Percentiles rank a stretch among this genome's conserved stretches.
These are phyloP conservation scores for Ramularia collo-cygni DNA, from an alignment of 2,329 filamentous ascomycete species.

Conservation along the genomic window DNA sequence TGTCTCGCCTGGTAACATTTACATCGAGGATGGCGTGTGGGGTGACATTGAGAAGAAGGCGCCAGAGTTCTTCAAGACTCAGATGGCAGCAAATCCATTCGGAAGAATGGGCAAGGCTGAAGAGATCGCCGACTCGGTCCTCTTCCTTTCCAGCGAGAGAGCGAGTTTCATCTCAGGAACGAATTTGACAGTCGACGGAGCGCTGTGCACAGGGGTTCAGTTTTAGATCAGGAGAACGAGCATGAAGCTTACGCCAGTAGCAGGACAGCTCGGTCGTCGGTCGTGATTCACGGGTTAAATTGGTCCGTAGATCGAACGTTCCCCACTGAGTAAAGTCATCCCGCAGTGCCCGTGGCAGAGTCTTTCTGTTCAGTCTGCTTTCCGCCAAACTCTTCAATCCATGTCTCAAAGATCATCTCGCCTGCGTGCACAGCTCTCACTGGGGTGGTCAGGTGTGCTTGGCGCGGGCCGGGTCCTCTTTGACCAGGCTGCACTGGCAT, in stretches of 20 bases:
- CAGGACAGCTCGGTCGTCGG: no score
- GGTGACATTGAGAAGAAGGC: slow-evolving; percentile 27
- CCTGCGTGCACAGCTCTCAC: slow-evolving; percentile 58
- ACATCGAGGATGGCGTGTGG: slow-evolving; percentile 33
- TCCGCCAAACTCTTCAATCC: slow-evolving; percentile 54
- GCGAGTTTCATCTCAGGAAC: slow-evolving; percentile 25
- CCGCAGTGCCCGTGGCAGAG: neutral
- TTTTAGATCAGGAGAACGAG: slow-evolving; percentile 11
- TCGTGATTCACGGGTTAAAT: no score
- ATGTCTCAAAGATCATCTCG: slow-evolving; percentile 60
- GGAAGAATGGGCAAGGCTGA: slow-evolving; percentile 43
- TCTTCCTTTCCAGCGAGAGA: slow-evolving; percentile 34
- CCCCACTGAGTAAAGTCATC: neutral
- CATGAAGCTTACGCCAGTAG: no score
- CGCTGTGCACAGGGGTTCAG: slow-evolving; percentile 24
- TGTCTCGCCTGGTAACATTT: slow-evolving; percentile 28
- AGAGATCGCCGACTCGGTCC: slow-evolving; percentile 44
- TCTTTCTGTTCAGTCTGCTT: neutral
- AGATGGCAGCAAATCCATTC: slow-evolving; percentile 33
- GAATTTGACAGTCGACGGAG: slow-evolving; percentile 29
- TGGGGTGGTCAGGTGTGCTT: slow-evolving; percentile 47
- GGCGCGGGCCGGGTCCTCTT: slow-evolving; percentile 15
- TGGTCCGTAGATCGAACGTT: no score
- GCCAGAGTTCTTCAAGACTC: slow-evolving; percentile 27
- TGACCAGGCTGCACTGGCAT: slow-evolving; percentile 49